Percentiles rank a stretch among this genome's conserved stretches.
phyloP scores from a whole-genome alignment of 2,329 filamentous ascomycete species.

The Metarhizium brunneum region DNA sequence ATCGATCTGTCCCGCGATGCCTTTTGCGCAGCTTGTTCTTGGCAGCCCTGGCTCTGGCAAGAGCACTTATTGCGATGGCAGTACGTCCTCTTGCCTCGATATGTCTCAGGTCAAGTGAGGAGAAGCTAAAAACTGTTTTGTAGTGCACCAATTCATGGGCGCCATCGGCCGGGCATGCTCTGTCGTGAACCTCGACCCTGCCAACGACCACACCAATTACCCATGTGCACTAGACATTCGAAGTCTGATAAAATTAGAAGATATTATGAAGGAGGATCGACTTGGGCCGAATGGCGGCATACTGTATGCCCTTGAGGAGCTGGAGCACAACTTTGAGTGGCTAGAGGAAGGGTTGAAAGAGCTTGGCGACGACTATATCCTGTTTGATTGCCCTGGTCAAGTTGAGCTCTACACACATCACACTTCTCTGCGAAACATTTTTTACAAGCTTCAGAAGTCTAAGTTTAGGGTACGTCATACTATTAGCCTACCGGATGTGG shows the following conservation, averaged over 20 bases:
- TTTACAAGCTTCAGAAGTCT: constrained; percentile 81
- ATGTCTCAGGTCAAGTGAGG: not conserved
- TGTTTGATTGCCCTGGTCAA: constrained; percentile 95
- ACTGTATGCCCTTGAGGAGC: constrained; percentile 86
- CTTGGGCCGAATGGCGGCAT: constrained; percentile 89
- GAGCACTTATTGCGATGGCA: constrained; percentile 97
- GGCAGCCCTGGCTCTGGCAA: constrained; percentile 95
- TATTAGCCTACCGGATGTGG: not conserved
- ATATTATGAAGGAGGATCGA: constrained; percentile 86
- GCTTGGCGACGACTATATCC: constrained; percentile 79
- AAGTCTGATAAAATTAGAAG: constrained; percentile 78
- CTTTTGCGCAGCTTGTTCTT: constrained; percentile 70
- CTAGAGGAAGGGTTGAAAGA: constrained; percentile 71
- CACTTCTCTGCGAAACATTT: constrained; percentile 81
- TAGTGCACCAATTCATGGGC: constrained; percentile 93
- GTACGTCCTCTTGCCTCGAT: constrained; percentile 32
- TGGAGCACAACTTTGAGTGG: constrained; percentile 93
- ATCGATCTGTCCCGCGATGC: constrained; percentile 30
- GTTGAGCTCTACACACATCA: constrained; percentile 97
- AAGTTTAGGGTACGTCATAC: constrained; percentile 65
- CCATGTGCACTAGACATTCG: constrained; percentile 85
- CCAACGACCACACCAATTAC: constrained; percentile 88
- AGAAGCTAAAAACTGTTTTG: not conserved
- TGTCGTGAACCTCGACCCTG: constrained; percentile 92
- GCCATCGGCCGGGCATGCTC: constrained; percentile 93